Base-by-base conservation (phyloP, 192 early-diverging fungal genomes). In the Coemansia sp. region DNA sequence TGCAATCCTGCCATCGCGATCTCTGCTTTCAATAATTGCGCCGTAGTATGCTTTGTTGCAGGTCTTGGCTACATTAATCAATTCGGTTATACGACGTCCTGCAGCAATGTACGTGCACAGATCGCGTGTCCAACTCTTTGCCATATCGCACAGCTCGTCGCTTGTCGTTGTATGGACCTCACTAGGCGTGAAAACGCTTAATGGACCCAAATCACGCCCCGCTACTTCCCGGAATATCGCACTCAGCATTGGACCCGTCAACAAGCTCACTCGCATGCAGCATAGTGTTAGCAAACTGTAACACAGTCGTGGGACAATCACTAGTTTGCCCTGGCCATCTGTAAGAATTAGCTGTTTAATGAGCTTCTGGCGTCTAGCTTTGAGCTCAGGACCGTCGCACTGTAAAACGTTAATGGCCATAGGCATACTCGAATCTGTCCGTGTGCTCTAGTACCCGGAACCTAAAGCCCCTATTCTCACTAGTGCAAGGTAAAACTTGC, bases 241-340 rank as follows among this genome's bases (percentile, higher is more conserved):
- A 2, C 56, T 45, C 2, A 81, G 33, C 31, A 46, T 28, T 1
- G 1, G 3, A 5, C 60, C 50, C 0, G 51, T 51, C 21, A 71
- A 24, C 11, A 5, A 2, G 0, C 53, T 13, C 10, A 66, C 16
- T 13, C 9, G 37, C 9, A 21, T 40, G 31, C 72, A 74, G 10
- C 33, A 45, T 14, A 81, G 56, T 38, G 43, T 58, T 1, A 71
- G 3, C 24, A 81, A 8, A 28, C 45, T 58, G 45, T 31, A 72
- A 36, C 40, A 74, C 5, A 81, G 60, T 38, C 71, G 59, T 13
- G 78, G 78, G 1, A 40, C 73, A 2, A 63, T 48, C 1, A 81
- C 70, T 8, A 42, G 51, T 16, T 26, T 21, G 2, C 39, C 16
- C n/a, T 43, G 18, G 5, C 51, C 26, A 3, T 26, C 16, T 11